Evolutionary conservation across 345 rosid species (phyloP), one percentile per base, ranked within the genome.

Genomic region (Brassica incana): DNA sequence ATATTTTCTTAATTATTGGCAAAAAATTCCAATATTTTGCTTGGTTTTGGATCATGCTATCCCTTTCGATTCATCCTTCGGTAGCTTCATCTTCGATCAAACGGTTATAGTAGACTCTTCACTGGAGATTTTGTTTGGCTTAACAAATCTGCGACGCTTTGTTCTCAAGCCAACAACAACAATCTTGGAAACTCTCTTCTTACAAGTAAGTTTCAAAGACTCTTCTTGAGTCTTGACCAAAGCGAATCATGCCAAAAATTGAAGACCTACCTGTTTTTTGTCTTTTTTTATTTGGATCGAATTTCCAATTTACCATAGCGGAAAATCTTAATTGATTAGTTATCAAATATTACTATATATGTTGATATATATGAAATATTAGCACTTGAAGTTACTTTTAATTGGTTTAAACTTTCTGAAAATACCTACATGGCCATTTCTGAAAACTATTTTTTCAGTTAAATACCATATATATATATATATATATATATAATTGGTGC

Each of bases 21-120:
- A 48, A 14, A 48, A 4, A 5, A 48, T 48, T 16, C 56, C 56
- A 48, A 48, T 4, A 48, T 4, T 48, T 48, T 48, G 56, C 56
- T 48, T 48, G 16, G 56, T 90, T 82, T 77, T 75, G 97, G 94
- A 89, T 90, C 94, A 91, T 90, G 97, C 94, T 70, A 90, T 88
- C 91, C 84, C 90, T 91, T 90, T 86, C 91, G 88, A 91, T 91
- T 82, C 83, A 80, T 91, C 94, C 94, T 91, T 80, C 10, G 58
- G 80, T 76, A 76, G 80, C 80, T 80, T 76, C 5, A 11, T 14
- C 56, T 48, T 48, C 56, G 56, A 48, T 48, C 56, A 48, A 16
- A 48, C n/a, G 56, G 56, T 48, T 48, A 4, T 48, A 48, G 56
- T 48, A 12, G 56, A 14, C 5, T 48, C 56, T 14, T 48, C 16